These are phyloP conservation scores for Ustilago tritici DNA, from an alignment of 1,284 basidiomycete genomes.

Conservation along the genomic window DNA sequence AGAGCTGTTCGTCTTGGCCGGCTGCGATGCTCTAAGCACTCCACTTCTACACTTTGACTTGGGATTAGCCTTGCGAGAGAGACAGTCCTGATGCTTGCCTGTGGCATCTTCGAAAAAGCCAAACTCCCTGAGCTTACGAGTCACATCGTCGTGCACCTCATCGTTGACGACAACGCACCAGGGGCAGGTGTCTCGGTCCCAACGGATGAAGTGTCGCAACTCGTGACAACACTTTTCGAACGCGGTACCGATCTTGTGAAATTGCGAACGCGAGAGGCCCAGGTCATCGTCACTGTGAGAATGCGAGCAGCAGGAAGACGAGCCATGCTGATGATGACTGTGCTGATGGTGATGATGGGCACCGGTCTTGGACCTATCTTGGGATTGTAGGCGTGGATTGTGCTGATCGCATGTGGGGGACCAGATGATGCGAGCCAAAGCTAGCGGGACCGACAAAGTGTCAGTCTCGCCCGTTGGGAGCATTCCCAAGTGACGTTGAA, in stretches of 20 bases:
- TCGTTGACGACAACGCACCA: background rate
- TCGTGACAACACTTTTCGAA: constrained; percentile 17
- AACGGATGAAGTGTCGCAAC: constrained; percentile 8
- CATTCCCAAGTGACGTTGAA: background rate
- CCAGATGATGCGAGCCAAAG: constrained; percentile 10
- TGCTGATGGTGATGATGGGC: background rate
- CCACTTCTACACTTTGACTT: constrained; percentile 10
- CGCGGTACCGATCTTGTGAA: constrained; percentile 8
- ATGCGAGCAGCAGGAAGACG: constrained; percentile 4
- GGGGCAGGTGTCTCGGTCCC: constrained; percentile 4
- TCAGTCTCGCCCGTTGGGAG: background rate
- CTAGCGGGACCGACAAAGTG: constrained; percentile 3
- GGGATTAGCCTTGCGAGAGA: constrained; percentile 4
- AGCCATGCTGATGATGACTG: background rate
- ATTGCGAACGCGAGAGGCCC: background rate
- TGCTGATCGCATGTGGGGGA: background rate
- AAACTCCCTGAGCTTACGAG: constrained; percentile 7
- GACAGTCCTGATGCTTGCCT: constrained; percentile 6
- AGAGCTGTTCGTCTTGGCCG: background rate
- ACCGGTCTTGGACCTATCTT: background rate
- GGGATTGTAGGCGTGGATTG: background rate
- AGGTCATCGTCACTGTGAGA: background rate
- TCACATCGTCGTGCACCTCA: background rate
- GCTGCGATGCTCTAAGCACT: background rate
- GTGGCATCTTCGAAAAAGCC: constrained; percentile 16